Evolutionary conservation across 805 yeast species (phyloP), one percentile per base, ranked within the genome.

Genomic region (Starmerella floris): DNA sequence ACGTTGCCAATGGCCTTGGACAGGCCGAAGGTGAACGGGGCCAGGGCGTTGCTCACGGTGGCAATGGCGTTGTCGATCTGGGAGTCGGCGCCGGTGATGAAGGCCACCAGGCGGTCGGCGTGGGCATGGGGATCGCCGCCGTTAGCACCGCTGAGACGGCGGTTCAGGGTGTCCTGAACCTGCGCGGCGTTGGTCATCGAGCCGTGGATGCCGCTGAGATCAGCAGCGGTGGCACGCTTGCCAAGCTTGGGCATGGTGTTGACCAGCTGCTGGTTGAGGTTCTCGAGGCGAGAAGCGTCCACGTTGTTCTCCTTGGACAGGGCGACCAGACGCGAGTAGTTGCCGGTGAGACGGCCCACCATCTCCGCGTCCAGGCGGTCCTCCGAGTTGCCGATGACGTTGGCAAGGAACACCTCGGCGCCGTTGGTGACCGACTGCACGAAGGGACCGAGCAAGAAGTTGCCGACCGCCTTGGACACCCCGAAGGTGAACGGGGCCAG

Each of bases 381-480:
- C 41, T 31, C 49, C 28, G 33, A 43, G 35, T 51, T 54, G 13
- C 55, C 54, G 34, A 51, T 25, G 23, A 40, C 20, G 43, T 50
- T 51, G 34, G 58, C 54, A 16, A 55, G 40, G 43, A 47, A 37
- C 20, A 50, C 59, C 47, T 55, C 60, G 21, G 57, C 59, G 28
- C 61, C 58, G 47, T 50, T 46, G 42, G 61, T 56, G 22, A 56
- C 47, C n/a, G 61, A 49, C 46, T 58, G 60, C 30, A 57, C 56
- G 38, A 51, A 46, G 21, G 62, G 61, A 26, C 61, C 61, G n/a
- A 50, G 43, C 13, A 51, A 40, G 23, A 44, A 39, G 27, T 46
- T 42, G 34, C 45, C 52, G 25, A 51, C 36, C 16, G 46, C 50
- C 45, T 35, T 26, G 16, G 50, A 44, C 15, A 44, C 26, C 23